Evolutionary conservation across 805 yeast species (phyloP).

Genomic region (Suhomyces tanzawaensis): DNA sequence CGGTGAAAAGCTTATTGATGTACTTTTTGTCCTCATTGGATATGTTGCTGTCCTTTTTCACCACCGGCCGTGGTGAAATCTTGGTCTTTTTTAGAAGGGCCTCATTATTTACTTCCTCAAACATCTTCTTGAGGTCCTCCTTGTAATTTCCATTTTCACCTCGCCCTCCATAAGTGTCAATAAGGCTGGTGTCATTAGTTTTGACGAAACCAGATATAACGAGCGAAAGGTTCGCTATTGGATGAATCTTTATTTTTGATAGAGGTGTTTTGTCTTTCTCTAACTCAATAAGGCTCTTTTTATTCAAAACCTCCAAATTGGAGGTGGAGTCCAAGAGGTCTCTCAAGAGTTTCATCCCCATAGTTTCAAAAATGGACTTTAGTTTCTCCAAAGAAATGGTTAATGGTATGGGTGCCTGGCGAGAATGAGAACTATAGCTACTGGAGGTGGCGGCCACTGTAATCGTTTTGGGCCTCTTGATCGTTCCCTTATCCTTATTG

Average conservation of each 20-base stretch:
- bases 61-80: background rate
- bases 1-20: conserved; percentile 23
- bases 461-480: conserved; percentile 56
- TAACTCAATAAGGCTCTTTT: conserved; percentile 17
- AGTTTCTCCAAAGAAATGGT: conserved; percentile 32
- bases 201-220: conserved; percentile 54
- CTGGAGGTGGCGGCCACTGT: conserved; percentile 35
- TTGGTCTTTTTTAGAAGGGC: background rate
- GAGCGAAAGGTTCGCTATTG: conserved; percentile 50
- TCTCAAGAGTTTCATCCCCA: conserved; percentile 37
- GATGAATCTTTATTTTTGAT: conserved; percentile 29
- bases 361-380: conserved; percentile 19
- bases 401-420: conserved; percentile 41
- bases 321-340: conserved; percentile 33
- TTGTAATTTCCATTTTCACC: conserved; percentile 1
- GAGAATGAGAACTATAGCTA: conserved; percentile 28
- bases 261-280: conserved; percentile 10
- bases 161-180: conserved; percentile 27
- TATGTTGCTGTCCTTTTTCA: conserved; percentile 1
- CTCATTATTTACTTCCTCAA: conserved; percentile 11
- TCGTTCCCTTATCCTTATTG: conserved; percentile 20
- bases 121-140: conserved; percentile 14
- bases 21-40: conserved; percentile 23
- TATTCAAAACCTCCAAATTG: conserved; percentile 22
- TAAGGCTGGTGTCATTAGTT: conserved; percentile 31